Evolutionary conservation across 2,329 filamentous ascomycete species (phyloP).

Genomic region (Madurella mycetomatis): DNA sequence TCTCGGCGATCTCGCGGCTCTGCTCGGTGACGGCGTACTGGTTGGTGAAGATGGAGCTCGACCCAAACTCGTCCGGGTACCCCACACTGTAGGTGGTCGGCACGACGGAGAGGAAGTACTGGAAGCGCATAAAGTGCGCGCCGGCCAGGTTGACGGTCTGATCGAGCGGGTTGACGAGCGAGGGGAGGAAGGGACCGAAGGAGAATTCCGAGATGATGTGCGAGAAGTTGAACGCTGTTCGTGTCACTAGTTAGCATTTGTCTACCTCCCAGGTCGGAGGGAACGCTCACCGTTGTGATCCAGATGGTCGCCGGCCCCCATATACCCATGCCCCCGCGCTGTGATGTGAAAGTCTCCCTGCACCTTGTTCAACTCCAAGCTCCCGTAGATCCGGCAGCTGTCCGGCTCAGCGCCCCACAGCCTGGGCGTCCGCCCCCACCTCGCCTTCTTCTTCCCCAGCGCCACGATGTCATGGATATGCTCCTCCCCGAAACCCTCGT

Average conservation of each 20-base stretch:
- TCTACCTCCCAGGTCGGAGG: background rate
- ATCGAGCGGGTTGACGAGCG: constrained; percentile 89
- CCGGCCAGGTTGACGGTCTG: constrained; percentile 75
- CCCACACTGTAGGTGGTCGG: constrained; percentile 84
- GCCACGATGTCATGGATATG: constrained; percentile 90
- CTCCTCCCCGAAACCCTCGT: constrained; percentile 70
- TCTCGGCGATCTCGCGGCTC: constrained; percentile 64
- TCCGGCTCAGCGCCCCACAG: constrained; percentile 55
- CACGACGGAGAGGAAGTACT: constrained; percentile 95
- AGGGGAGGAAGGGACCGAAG: constrained; percentile 95
- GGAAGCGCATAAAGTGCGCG: constrained; percentile 86
- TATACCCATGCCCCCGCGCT: constrained; percentile 90
- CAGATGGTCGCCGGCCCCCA: constrained; percentile 71
- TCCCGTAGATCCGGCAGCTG: constrained; percentile 86
- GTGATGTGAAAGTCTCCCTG: constrained; percentile 99
- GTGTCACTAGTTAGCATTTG: background rate
- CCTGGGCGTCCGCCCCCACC: constrained; percentile 71
- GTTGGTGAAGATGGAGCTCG: constrained; percentile 77
- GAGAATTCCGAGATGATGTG: constrained; percentile 95
- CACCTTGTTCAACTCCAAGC: constrained; percentile 88
- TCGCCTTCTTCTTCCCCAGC: constrained; percentile 58
- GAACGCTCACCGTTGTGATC: constrained; percentile 63
- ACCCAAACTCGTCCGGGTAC: constrained; percentile 32
- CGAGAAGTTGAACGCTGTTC: constrained; percentile 90
- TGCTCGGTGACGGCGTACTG: constrained; percentile 97